Evolutionary conservation across 1,139 yeast genomes (phyloP).

Genomic region (Magnusiomyces suaveolens): DNA sequence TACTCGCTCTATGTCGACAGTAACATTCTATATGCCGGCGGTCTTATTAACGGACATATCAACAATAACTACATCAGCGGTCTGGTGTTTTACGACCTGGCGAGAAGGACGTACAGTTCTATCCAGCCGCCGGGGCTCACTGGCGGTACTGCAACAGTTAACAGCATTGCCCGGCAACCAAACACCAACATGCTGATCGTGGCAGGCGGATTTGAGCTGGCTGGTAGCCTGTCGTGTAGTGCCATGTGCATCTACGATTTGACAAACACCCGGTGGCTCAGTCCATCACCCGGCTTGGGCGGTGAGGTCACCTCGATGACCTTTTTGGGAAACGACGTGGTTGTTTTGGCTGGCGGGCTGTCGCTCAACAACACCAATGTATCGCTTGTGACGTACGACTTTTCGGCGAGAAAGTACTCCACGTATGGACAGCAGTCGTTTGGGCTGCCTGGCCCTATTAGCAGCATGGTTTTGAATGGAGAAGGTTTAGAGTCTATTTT

Average conservation of each 20-base stretch:
- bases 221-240: conserved; percentile 51
- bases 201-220: conserved; percentile 64
- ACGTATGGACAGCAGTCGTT: conserved; percentile 19
- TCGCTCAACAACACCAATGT: conserved; percentile 34
- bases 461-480: conserved; percentile 43
- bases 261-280: conserved; percentile 45
- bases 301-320: conserved; percentile 50
- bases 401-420: conserved; percentile 29
- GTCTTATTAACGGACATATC: conserved; percentile 39
- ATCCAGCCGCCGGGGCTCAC: conserved; percentile 40
- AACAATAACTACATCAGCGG: conserved; percentile 32
- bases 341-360: conserved; percentile 57
- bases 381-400: conserved; percentile 45
- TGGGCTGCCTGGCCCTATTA: conserved; percentile 37
- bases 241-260: conserved; percentile 63
- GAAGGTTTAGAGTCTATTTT: conserved; percentile 43
- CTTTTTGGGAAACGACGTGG: conserved; percentile 42
- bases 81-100: conserved; percentile 44
- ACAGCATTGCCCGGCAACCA: conserved; percentile 47
- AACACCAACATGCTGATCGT: conserved; percentile 47
- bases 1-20: conserved; percentile 38
- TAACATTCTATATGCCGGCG: conserved; percentile 42
- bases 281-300: conserved; percentile 38
- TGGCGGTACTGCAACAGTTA: conserved; percentile 37
- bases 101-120: conserved; percentile 33